Conservation (phyloP, 495 filamentous ascomycete species). For the Penicillium pulvis region DNA sequence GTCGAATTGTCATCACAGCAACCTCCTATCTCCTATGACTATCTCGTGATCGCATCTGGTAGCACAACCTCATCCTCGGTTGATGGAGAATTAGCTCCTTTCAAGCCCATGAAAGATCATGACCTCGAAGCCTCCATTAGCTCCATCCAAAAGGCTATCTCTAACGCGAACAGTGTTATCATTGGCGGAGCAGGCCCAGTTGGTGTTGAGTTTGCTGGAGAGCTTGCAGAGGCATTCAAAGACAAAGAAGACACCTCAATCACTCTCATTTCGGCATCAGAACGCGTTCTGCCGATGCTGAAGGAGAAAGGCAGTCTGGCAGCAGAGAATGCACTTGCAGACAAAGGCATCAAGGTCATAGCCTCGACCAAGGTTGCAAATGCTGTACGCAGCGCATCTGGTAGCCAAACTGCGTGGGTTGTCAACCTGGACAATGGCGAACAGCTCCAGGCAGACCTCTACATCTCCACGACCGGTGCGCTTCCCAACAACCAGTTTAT, state of each 20-base stretch:
- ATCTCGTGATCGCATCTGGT: constrained; percentile 17
- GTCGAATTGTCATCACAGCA: not conserved
- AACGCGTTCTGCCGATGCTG: not conserved
- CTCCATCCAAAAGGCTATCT: constrained; percentile 5
- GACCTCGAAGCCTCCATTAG: constrained; percentile 8
- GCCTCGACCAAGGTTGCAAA: not conserved
- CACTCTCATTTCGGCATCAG: not conserved
- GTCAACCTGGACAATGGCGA: constrained; percentile 12
- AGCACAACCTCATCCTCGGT: not conserved
- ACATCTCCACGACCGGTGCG: constrained; percentile 14
- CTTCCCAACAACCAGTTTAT: constrained; percentile 15
- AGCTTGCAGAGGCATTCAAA: constrained; percentile 11
- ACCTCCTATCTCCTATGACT: constrained; percentile 6
- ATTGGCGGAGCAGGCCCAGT: constrained; percentile 14
- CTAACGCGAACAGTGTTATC: constrained; percentile 6
- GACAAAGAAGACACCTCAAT: not conserved
- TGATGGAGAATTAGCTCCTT: constrained; percentile 7
- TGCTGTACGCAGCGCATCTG: not conserved
- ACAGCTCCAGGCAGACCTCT: constrained; percentile 10
- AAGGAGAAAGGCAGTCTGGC: not conserved
- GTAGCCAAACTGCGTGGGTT: not conserved
- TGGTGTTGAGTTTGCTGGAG: constrained; percentile 16
- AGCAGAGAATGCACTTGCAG: not conserved
- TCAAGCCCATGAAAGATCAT: constrained; percentile 10
- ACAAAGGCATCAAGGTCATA: not conserved